Evolutionary conservation across 1,284 basidiomycete species (phyloP).

Genomic region (Porodaedalea pini): DNA sequence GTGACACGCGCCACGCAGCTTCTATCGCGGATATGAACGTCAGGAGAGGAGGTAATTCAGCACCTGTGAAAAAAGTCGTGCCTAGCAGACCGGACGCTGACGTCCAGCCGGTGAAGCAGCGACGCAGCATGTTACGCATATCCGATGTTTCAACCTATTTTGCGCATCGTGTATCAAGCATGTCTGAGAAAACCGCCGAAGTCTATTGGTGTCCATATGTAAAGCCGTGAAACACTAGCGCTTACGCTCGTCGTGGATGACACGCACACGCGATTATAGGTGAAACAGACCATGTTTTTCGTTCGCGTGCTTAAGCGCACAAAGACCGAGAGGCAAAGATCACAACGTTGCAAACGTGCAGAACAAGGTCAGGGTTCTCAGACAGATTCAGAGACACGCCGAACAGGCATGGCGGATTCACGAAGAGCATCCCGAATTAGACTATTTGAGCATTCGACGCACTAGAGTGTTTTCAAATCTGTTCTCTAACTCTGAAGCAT

Average conservation of each 20-base stretch:
- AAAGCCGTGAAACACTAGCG: not conserved
- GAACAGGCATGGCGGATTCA: not conserved
- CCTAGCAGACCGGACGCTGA: not conserved
- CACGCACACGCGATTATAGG: not conserved
- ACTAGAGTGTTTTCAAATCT: too few species aligned
- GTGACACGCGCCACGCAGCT: not conserved
- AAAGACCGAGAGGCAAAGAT: not conserved
- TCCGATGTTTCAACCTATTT: not conserved
- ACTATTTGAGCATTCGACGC: too few species aligned
- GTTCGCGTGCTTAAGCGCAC: not conserved
- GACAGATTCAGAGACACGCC: not conserved
- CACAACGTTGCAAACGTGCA: constrained; percentile 3
- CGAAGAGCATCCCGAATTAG: too few species aligned
- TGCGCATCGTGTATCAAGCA: not conserved
- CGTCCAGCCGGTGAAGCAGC: not conserved
- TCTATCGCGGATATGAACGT: not conserved
- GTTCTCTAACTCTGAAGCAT: too few species aligned
- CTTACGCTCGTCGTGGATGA: not conserved
- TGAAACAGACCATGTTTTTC: not conserved
- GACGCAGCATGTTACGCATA: not conserved
- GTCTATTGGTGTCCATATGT: not conserved
- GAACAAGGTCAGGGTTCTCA: not conserved
- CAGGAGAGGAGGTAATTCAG: not conserved
- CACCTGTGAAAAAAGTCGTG: not conserved
- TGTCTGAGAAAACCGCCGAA: constrained; percentile 1